A percentile compares a stretch with the other conserved stretches of the same genome.
phyloP scores from a whole-genome alignment of 305 asterid species.

The Solanum chacoense region DNA sequence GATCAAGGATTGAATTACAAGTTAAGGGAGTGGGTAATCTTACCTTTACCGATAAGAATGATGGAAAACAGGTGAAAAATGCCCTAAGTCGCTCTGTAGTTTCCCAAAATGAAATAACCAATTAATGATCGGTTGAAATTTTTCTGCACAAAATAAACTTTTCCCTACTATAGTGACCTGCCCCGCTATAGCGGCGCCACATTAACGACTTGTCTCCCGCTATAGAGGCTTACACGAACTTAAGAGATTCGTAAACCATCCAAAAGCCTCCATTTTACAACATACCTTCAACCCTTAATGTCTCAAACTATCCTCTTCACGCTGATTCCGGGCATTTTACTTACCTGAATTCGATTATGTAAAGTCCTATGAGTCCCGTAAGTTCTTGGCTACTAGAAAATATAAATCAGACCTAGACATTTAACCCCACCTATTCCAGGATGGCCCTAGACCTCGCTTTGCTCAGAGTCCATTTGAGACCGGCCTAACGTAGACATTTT shows the following conservation, averaged over 20 bases:
- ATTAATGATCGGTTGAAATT: background rate
- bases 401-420: background rate
- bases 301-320: background rate
- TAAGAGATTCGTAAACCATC: background rate
- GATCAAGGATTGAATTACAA: background rate
- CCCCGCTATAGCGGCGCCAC: background rate
- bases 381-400: background rate
- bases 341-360: background rate
- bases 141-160: background rate
- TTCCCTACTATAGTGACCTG: background rate
- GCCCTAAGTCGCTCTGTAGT: background rate
- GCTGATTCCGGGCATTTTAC: background rate
- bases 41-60: background rate
- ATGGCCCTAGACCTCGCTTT: background rate
- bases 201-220: background rate
- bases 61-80: background rate
- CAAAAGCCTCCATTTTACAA: background rate
- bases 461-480: background rate
- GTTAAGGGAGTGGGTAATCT: background rate
- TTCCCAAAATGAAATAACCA: background rate
- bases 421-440: background rate
- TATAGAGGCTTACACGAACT: background rate
- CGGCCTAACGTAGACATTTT: background rate
- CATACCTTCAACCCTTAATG: background rate
- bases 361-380: background rate